Percentiles rank a stretch among this genome's conserved stretches.
Conservation (phyloP, 192 early-diverging fungal species). For the Dissophora globulifera region DNA sequence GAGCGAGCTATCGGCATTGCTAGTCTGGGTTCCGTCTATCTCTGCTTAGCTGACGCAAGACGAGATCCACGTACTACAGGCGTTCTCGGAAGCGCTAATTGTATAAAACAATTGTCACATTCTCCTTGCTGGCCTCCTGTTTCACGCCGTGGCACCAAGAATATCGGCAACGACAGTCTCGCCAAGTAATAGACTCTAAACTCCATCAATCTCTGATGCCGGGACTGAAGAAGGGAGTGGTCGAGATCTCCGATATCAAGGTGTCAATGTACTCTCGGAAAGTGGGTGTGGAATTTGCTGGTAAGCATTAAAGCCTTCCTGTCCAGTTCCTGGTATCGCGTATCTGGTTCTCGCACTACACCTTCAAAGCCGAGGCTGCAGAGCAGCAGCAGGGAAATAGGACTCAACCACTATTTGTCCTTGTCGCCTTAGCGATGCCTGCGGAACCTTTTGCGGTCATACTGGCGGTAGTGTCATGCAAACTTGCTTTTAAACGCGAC, state of each 20-base stretch:
- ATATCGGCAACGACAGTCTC: background rate
- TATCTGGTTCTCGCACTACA: constrained; percentile 16
- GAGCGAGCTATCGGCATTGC: too few species aligned
- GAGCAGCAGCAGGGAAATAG: background rate
- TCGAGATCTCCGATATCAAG: too few species aligned
- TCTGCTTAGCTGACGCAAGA: background rate
- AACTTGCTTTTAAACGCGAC: too few species aligned
- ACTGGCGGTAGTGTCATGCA: too few species aligned
- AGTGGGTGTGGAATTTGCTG: too few species aligned
- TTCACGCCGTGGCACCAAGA: background rate
- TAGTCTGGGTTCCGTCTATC: too few species aligned
- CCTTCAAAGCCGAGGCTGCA: constrained; percentile 1
- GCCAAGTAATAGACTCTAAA: constrained; percentile 13
- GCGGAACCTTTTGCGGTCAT: constrained; percentile 2
- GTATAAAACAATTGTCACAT: constrained; percentile 4
- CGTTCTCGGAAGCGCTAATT: background rate
- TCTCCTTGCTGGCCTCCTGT: background rate
- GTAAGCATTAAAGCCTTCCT: constrained; percentile 1
- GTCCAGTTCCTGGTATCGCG: constrained; percentile 1
- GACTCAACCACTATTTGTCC: constrained; percentile 21
- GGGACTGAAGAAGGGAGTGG: too few species aligned
- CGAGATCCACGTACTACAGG: background rate
- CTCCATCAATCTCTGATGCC: background rate
- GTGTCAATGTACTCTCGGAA: too few species aligned
- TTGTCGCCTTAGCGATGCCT: background rate